Percentiles rank a stretch among this genome's conserved stretches.
Conservation (phyloP, 2,329 filamentous ascomycete genomes). For the Xylariaceae sp. region DNA sequence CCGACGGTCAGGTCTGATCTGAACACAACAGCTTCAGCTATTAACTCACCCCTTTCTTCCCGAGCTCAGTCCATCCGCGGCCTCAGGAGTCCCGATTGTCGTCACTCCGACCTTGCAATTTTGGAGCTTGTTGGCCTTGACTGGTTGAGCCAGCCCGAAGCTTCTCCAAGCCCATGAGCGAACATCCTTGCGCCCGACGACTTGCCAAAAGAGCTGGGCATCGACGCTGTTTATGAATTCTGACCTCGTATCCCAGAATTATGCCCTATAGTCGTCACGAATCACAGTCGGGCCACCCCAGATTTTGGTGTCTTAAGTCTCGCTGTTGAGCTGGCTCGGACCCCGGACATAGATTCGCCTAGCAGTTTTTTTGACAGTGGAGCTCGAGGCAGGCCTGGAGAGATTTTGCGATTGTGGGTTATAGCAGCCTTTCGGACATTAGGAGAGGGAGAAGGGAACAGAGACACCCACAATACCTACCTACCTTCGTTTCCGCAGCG, state of each 20-base stretch:
- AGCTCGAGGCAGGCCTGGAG: background rate
- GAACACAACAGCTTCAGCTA: conserved; percentile 1
- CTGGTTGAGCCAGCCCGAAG: conserved; percentile 1
- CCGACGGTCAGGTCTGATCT: background rate
- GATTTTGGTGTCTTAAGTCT: conserved; percentile 1
- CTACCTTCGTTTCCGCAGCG: background rate
- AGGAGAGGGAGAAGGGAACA: background rate
- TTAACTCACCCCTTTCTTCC: conserved; percentile 2
- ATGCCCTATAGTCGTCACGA: conserved; percentile 10
- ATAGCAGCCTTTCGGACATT: background rate
- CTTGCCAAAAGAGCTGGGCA: background rate
- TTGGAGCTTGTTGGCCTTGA: background rate
- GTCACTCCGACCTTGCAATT: background rate
- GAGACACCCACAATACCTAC: background rate
- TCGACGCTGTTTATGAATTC: background rate
- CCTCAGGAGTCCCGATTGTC: background rate
- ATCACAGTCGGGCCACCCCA: conserved; percentile 5
- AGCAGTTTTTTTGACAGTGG: background rate
- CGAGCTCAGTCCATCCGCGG: background rate
- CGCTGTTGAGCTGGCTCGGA: conserved; percentile 4
- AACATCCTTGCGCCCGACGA: conserved; percentile 1
- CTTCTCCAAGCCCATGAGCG: conserved; percentile 2
- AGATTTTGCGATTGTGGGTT: conserved; percentile 1
- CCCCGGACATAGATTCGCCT: background rate
- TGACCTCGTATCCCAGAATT: conserved; percentile 3